Base-by-base conservation (phyloP, 768 basidiomycete genomes). In the Tephrocybe sp. region DNA sequence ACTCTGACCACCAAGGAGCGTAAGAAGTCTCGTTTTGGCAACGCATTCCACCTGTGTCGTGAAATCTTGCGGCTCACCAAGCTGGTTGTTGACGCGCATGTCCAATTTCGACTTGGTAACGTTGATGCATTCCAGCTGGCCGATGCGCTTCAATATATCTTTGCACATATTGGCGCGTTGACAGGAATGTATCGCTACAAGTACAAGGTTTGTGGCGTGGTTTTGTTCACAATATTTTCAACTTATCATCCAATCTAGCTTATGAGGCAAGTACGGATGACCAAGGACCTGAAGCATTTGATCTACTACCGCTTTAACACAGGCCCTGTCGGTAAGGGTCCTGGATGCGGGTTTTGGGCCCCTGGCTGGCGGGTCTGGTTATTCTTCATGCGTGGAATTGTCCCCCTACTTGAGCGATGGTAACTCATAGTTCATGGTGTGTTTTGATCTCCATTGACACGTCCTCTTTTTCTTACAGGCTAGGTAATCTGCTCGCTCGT, bases 121-220 rank as follows among this genome's bases (percentile, higher is more conserved):
- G 92, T 98, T 25, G 97, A 99, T 61, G 97, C 95, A 1, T 99
- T 99, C 82, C 97, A 99, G 68, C 84, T 99, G 41, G 97, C 97
- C 15, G 97, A 99, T 57, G 97, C 97, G 1, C 75, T 99, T 19
- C 97, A 99, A 67, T 99, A 98, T 68, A 96, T 93, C 61, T 98
- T 98, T 61, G 89, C 82, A 1, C 97, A 99, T 63, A 92, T 99
- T 49, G 97, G 97, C 63, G 96, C 97, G 22, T 74, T 99, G 58
- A 99, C 97, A 4, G 97, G 97, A 60, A 99, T 99, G 97, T 99
- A 99, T 72, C 86, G 96, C 24, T 98, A 98, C 78, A 98, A 98
- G 77, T 99, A 99, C 78, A 98, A 98, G 83, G 87, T 87, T 52
- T 9, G 76, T 63, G 31, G 21, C 9, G 18, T 4, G 21, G 21